Evolutionary conservation across 176 grass and related monocot species (phyloP).

Genomic region (Cenchrus americanus): DNA sequence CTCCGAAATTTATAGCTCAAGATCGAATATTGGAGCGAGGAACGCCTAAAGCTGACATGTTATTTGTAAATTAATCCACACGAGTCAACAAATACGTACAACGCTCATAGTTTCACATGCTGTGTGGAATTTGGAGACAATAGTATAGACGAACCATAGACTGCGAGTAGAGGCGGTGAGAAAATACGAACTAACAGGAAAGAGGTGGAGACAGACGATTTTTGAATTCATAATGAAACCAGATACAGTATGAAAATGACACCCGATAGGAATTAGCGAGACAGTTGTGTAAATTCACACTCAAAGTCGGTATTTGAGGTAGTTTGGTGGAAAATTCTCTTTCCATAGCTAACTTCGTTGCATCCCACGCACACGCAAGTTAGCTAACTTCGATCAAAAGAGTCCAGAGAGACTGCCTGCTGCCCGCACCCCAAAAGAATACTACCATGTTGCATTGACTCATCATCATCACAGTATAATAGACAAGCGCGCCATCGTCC

Average conservation of each 20-base stretch:
- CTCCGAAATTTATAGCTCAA: neutral
- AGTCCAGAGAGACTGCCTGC: neutral
- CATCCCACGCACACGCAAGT: neutral
- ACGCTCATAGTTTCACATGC: neutral
- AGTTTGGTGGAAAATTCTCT: neutral
- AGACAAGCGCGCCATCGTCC: neutral
- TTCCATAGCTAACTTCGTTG: slow-evolving; percentile 19
- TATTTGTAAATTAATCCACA: neutral
- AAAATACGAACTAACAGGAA: neutral
- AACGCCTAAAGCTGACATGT: neutral
- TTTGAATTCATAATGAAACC: neutral
- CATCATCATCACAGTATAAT: neutral
- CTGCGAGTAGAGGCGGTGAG: neutral
- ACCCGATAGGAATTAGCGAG: neutral
- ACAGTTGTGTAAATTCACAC: neutral
- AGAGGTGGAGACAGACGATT: neutral
- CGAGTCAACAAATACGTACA: neutral
- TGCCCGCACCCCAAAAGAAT: neutral
- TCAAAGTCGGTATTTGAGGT: neutral
- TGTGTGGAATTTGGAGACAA: neutral
- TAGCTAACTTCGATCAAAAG: no score
- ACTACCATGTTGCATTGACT: neutral
- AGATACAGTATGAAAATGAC: neutral
- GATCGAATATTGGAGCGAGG: neutral
- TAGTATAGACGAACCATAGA: neutral